Base-by-base conservation (phyloP, 768 basidiomycete genomes). In the Amylocystis lapponica region DNA sequence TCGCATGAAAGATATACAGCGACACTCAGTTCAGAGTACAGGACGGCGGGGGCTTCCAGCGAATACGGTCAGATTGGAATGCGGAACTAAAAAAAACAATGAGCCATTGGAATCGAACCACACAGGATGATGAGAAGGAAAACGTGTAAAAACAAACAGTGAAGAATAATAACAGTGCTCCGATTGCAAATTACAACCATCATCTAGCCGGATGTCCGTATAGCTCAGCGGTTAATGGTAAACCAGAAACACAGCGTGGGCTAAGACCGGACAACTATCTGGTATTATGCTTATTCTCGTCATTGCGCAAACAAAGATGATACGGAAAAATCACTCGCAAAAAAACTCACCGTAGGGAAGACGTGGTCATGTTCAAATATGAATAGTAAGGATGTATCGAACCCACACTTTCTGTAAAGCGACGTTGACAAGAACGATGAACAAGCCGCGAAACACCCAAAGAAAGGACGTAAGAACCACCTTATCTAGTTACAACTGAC, bases 151-250 rank as follows among this genome's bases (percentile, higher is more conserved):
- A 19, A 14, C 19, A n/a, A 20, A 37, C 10, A 13, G 30, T 12
- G 12, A 29, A n/a, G 36, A n/a, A n/a, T n/a, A n/a, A n/a, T n/a
- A n/a, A n/a, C n/a, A n/a, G n/a, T 39, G 44, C 48, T 59, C 57
- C 54, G 57, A 51, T 59, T 59, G 57, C 57, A 59, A 59, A 59
- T 59, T 56, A 56, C 52, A 27, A 16, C 57, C 46, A 12, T 59
- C 57, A 59, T 52, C 46, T 55, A 53, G 54, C 55, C 47, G 21
- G 42, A 8, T 29, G 46, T 40, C 44, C 37, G 2, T 13, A 19
- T 4, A 8, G 22, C 39, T 34, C 17, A 31, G 44, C 57, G 57
- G 57, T 51, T 59, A 48, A 42, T 47, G 22, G 23, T 14, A 16
- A 17, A 17, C 16, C 20, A 52, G 49, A 51, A 59, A 59, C 57